Evolutionary conservation across 2,329 filamentous ascomycete species (phyloP).

Genomic region (Hymenoscyphus occultus): DNA sequence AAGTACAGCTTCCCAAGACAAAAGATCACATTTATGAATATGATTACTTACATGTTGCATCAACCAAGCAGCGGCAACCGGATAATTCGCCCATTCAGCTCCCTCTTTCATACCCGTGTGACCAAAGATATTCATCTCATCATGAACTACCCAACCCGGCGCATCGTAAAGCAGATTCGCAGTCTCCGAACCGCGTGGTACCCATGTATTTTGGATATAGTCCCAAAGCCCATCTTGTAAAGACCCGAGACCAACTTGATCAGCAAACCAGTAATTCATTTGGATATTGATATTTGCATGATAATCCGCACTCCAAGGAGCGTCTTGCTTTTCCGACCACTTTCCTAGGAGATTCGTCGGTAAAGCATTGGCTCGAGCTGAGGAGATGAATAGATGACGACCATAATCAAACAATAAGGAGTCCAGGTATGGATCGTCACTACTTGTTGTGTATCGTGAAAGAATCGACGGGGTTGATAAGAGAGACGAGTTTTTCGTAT

Average conservation of each 20-base stretch:
- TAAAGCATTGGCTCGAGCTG: constrained; percentile 48
- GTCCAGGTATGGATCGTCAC: constrained; percentile 51
- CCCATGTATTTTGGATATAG: constrained; percentile 53
- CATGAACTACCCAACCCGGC: constrained; percentile 53
- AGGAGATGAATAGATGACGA: constrained; percentile 53
- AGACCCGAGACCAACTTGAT: constrained; percentile 49
- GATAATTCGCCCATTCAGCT: constrained; percentile 42
- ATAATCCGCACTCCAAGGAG: constrained; percentile 54
- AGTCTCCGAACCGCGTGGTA: constrained; percentile 50
- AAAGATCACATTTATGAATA: background rate
- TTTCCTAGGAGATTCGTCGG: constrained; percentile 56
- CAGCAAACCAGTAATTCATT: constrained; percentile 59
- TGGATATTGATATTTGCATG: constrained; percentile 59
- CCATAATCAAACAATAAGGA: constrained; percentile 52
- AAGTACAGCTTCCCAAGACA: background rate
- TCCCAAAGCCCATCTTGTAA: constrained; percentile 48
- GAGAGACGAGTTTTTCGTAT: constrained; percentile 41
- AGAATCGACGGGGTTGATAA: constrained; percentile 42
- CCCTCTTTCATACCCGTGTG: constrained; percentile 50
- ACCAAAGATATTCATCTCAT: constrained; percentile 58
- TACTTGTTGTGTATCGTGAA: constrained; percentile 33
- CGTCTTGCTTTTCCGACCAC: constrained; percentile 47
- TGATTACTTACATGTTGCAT: constrained; percentile 51
- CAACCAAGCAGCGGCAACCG: constrained; percentile 54
- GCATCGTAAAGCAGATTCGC: constrained; percentile 53